These are phyloP conservation scores for Backusella luteola DNA, from an alignment of 192 early-diverging fungal genomes.

Conservation along the genomic window DNA sequence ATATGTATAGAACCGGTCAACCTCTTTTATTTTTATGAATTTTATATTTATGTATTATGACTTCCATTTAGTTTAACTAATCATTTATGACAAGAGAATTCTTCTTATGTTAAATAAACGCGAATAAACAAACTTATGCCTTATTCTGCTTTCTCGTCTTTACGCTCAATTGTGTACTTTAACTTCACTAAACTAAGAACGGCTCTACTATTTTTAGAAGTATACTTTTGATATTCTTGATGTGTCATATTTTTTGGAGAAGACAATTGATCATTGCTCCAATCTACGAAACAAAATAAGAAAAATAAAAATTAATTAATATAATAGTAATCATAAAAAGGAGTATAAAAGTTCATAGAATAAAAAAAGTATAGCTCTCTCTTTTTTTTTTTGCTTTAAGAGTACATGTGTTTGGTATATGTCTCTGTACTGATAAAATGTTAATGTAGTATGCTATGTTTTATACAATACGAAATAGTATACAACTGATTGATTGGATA, in stretches of 20 bases:
- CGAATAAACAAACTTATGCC: background rate
- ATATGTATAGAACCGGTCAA: slow-evolving; percentile 1
- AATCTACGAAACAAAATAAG: background rate
- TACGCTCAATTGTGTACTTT: background rate
- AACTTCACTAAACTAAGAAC: background rate
- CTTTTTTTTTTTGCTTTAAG: background rate
- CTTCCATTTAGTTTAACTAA: background rate
- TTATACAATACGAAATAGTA: too few relatives aligned
- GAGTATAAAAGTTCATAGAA: background rate
- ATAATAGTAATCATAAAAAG: background rate
- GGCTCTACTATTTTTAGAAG: background rate
- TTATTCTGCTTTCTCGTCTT: background rate
- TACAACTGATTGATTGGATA: background rate
- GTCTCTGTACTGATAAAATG: background rate
- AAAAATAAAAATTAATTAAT: background rate
- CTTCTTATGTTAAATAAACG: slow-evolving; percentile 3
- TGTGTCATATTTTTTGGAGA: background rate
- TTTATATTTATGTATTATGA: background rate
- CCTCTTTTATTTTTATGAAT: slow-evolving; percentile 1
- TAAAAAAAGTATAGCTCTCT: background rate
- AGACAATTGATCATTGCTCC: background rate
- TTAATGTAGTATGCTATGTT: background rate
- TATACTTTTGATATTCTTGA: background rate
- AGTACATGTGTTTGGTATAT: background rate
- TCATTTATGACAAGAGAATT: background rate